Percentiles rank a stretch among this genome's conserved stretches.
phyloP scores from a whole-genome alignment of 169 alveolate species.

The Eimeria maxima region DNA sequence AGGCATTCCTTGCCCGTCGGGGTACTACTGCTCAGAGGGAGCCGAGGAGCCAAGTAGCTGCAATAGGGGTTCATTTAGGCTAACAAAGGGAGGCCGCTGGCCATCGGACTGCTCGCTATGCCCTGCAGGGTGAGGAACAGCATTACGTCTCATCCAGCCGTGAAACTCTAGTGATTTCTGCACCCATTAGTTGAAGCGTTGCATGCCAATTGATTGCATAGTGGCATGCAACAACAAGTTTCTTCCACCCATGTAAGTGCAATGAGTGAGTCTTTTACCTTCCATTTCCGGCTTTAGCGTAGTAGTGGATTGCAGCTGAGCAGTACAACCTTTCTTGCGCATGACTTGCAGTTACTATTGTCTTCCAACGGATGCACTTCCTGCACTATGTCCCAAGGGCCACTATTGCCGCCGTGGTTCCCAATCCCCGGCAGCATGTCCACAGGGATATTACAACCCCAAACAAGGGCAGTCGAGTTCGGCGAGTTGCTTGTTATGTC shows the following conservation, averaged over 20 bases:
- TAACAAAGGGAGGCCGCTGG: constrained; percentile 61
- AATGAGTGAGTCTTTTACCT: not conserved
- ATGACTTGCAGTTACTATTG: constrained; percentile 33
- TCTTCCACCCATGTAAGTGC: not conserved
- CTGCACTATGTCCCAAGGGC: constrained; percentile 60
- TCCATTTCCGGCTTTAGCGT: not conserved
- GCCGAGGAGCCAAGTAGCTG: constrained; percentile 30
- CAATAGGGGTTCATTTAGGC: constrained; percentile 37
- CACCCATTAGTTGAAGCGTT: not conserved
- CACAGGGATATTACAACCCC: constrained; percentile 49
- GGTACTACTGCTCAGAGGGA: constrained; percentile 53
- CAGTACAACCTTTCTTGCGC: not conserved
- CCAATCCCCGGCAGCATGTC: constrained; percentile 64
- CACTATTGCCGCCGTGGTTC: constrained; percentile 63
- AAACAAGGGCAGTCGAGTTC: constrained; percentile 42
- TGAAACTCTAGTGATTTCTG: not conserved
- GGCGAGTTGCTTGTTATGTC: constrained; percentile 60
- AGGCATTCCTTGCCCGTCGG: constrained; percentile 74
- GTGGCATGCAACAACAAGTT: not conserved
- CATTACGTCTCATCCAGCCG: not conserved
- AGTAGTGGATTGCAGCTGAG: not conserved
- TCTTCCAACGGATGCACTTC: constrained; percentile 43
- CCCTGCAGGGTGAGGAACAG: constrained; percentile 44
- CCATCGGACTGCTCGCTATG: constrained; percentile 57
- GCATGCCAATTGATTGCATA: not conserved